Base-by-base conservation (phyloP, 148 eudicot genomes). In the Euryodendron excelsum region DNA sequence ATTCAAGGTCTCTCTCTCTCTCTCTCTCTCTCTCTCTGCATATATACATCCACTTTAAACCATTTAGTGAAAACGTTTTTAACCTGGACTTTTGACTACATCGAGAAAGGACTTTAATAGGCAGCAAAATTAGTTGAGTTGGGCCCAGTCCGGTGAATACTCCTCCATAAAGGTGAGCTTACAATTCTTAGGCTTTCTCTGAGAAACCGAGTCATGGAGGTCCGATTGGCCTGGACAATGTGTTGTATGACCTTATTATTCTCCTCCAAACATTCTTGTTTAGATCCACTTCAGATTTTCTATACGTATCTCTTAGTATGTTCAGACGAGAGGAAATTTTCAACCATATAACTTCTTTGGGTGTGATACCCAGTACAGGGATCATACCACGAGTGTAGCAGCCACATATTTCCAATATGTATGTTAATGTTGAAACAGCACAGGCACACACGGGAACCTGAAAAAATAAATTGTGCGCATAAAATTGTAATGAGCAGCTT, bases 1-100 rank as follows among this genome's bases (percentile, higher is more conserved):
- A 62, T 62, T 62, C 14, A 28, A 27, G 67, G 67, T 62, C 67
- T 62, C 67, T 62, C 67, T 62, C 36, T 62, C 67, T 62, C 67
- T 62, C 37, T n/a, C n/a, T n/a, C n/a, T n/a, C n/a, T n/a, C n/a
- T n/a, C n/a, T n/a, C n/a, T n/a, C n/a, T n/a, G n/a, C n/a, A n/a
- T n/a, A n/a, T n/a, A n/a, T n/a, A n/a, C n/a, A n/a, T n/a, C n/a
- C n/a, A n/a, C n/a, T n/a, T n/a, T n/a, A n/a, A n/a, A n/a, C n/a
- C n/a, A n/a, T n/a, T n/a, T n/a, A n/a, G n/a, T n/a, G n/a, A n/a
- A n/a, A n/a, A 12, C 67, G 1, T 3, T 62, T 3, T 28, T 12
- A 8, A 7, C 15, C 27, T 25, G 66, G 1, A 61, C 15, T 28
- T 30, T 61, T 61, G 66, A 61, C 15, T 25, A 61, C 66, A 25